phyloP scores from a whole-genome alignment of 2,329 filamentous ascomycete genomes.

The Penicillium sp. region DNA sequence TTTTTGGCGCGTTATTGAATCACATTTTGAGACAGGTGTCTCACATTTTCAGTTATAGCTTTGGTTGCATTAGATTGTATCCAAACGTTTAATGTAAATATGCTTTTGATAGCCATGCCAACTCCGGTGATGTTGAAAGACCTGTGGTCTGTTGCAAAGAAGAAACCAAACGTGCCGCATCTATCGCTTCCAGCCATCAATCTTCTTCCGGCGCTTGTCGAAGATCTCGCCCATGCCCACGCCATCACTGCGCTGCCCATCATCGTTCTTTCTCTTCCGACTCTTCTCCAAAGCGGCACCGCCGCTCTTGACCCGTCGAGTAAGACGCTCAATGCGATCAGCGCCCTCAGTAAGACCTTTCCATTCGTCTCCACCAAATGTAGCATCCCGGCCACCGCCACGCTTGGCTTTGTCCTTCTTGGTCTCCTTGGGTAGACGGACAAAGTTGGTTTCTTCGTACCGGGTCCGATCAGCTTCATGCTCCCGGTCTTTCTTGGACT shows the following conservation, averaged over 20 bases:
- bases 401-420: conserved; percentile 79
- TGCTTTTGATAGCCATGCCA: conserved; percentile 1
- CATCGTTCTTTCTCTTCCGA: conserved; percentile 71
- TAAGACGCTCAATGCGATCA: conserved; percentile 79
- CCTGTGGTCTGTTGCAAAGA: not conserved
- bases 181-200: conserved; percentile 41
- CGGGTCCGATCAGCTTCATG: conserved; percentile 72
- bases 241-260: conserved; percentile 63
- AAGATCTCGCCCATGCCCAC: conserved; percentile 63
- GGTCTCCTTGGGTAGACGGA: conserved; percentile 75
- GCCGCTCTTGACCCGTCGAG: conserved; percentile 60
- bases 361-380: conserved; percentile 93
- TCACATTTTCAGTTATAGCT: too few relatives aligned
- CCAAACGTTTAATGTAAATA: not conserved
- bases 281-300: conserved; percentile 69
- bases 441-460: conserved; percentile 92
- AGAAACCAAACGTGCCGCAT: not conserved
- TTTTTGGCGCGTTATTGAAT: too few relatives aligned
- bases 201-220: conserved; percentile 44
- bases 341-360: conserved; percentile 76
- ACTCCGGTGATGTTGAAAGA: conserved; percentile 6
- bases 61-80: too few relatives aligned
- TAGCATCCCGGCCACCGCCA: conserved; percentile 45
- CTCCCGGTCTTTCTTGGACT: conserved; percentile 69
- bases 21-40: too few relatives aligned